These are phyloP conservation scores for Pseudozyma pruni DNA, from an alignment of 1,284 basidiomycete genomes.

Conservation along the genomic window DNA sequence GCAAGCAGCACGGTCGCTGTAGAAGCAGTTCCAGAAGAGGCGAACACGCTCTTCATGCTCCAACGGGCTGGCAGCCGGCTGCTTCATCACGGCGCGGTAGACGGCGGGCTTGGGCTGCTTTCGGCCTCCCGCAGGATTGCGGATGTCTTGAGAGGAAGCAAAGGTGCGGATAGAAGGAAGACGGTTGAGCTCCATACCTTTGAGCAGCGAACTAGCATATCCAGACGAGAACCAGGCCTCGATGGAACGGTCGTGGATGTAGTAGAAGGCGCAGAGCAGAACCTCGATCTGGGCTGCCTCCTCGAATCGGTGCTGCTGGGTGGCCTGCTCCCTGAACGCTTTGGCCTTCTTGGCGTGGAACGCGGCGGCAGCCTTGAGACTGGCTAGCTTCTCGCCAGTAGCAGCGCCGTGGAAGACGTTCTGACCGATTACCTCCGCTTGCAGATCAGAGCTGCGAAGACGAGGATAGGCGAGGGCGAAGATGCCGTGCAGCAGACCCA, in stretches of 20 bases:
- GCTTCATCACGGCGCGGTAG: conserved; percentile 28
- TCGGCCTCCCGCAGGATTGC: conserved; percentile 7
- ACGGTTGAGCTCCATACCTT: conserved; percentile 52
- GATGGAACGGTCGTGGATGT: conserved; percentile 49
- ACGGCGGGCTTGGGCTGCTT: conserved; percentile 40
- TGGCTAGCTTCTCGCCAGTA: conserved; percentile 33
- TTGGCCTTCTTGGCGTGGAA: conserved; percentile 53
- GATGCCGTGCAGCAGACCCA: conserved; percentile 53
- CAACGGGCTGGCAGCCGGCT: conserved; percentile 21
- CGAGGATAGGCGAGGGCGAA: conserved; percentile 49
- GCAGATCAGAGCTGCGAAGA: conserved; percentile 20
- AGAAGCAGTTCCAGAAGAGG: conserved; percentile 51
- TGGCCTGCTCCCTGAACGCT: conserved; percentile 22
- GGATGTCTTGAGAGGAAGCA: conserved; percentile 5
- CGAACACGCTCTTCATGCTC: conserved; percentile 52
- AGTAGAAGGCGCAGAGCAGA: conserved; percentile 49
- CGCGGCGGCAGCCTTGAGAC: conserved; percentile 37
- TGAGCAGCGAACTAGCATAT: conserved; percentile 24
- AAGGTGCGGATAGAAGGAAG: conserved; percentile 29
- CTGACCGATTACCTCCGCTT: conserved; percentile 11
- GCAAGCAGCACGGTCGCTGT: conserved; percentile 49
- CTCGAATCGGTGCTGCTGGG: conserved; percentile 40
- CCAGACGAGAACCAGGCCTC: conserved; percentile 56
- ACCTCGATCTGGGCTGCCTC: conserved; percentile 45
- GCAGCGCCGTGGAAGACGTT: conserved; percentile 27